Base-by-base conservation (phyloP, 129 eudicot species). In the Flaveria linearis region DNA sequence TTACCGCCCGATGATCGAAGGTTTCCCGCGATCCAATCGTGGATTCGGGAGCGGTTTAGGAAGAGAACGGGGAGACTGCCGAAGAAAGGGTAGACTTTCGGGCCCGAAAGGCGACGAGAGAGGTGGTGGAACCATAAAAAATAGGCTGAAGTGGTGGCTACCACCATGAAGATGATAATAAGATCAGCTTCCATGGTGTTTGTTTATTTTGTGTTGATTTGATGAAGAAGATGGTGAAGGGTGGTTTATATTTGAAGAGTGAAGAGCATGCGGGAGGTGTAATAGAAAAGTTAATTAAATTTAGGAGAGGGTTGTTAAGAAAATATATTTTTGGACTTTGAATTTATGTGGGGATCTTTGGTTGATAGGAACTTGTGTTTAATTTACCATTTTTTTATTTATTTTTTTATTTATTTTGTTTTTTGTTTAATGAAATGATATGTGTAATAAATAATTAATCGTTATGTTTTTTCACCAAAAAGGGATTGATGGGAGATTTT, bases 1-100 rank as follows among this genome's bases (percentile, higher is more conserved):
- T 88, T 74, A 3, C 72, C 41, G 7, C 76, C 82, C 0, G 87
- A 62, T 0, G 76, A 45, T 0, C 82, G 84, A 71, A 88, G 90
- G 88, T 88, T 88, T 14, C 79, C 89, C 2, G 97, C 88, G 45
- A 91, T 79, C 97, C 97, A 91, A 14, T 91, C 97, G 45, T 91
- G 97, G 76, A 91, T 66, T 0, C 97, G 88, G 0, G 86, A 33
- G 43, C 97, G 77, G 77, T 91, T 91, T 14, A 81, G 43, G 65
- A 76, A 91, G 16, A 86, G 83, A 65, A 61, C 65, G 1, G 97
- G 97, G 65, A 91, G 86, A 78, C 92, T 86, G 36, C 97, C 97
- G 36, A 91, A 77, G 5, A 91, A n/a, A 0, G 97, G 97, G 78
- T 82, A 86, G 52, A 84, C 84, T 26, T 80, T 81, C 0, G 97